Percentiles rank a stretch among this genome's conserved stretches.
phyloP scores from a whole-genome alignment of 768 basidiomycete genomes.

The Boletus sensibilis region DNA sequence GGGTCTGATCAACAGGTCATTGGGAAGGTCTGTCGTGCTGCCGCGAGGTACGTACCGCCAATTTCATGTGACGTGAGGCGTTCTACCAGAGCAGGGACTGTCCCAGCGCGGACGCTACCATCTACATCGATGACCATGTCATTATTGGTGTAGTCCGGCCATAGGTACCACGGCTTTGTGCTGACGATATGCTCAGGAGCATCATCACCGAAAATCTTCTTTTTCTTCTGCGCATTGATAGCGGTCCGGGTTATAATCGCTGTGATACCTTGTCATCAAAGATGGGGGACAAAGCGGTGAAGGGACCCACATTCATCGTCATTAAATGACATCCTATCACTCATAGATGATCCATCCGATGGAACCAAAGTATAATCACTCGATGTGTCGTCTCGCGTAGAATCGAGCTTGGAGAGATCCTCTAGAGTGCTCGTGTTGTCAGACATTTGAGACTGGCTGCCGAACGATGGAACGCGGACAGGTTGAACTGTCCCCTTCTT shows the following conservation, averaged over 20 bases:
- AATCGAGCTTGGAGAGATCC: conserved; percentile 24
- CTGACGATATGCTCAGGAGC: conserved; percentile 46
- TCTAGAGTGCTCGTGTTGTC: conserved; percentile 35
- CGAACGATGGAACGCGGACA: conserved; percentile 30
- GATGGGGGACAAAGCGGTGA: not conserved
- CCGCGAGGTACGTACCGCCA: conserved; percentile 55
- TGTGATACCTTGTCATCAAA: conserved; percentile 10
- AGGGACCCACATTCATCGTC: conserved; percentile 27
- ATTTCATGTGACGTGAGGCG: conserved; percentile 89
- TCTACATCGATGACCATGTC: conserved; percentile 88
- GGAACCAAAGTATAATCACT: conserved; percentile 26
- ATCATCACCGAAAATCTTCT: conserved; percentile 64
- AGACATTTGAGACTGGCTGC: conserved; percentile 36
- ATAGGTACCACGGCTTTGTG: conserved; percentile 79
- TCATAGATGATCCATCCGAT: conserved; percentile 19
- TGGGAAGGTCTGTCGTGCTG: not conserved
- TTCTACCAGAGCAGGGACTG: conserved; percentile 81
- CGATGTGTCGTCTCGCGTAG: conserved; percentile 17
- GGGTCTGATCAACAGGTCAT: conserved; percentile 49
- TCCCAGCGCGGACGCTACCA: conserved; percentile 82
- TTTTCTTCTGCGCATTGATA: conserved; percentile 53
- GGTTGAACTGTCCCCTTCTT: conserved; percentile 26
- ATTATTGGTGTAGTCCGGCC: conserved; percentile 69
- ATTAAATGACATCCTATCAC: conserved; percentile 20
- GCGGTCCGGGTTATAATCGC: conserved; percentile 25